phyloP scores from a whole-genome alignment of 306 rosid genomes.

The Quercus aquifolioides region DNA sequence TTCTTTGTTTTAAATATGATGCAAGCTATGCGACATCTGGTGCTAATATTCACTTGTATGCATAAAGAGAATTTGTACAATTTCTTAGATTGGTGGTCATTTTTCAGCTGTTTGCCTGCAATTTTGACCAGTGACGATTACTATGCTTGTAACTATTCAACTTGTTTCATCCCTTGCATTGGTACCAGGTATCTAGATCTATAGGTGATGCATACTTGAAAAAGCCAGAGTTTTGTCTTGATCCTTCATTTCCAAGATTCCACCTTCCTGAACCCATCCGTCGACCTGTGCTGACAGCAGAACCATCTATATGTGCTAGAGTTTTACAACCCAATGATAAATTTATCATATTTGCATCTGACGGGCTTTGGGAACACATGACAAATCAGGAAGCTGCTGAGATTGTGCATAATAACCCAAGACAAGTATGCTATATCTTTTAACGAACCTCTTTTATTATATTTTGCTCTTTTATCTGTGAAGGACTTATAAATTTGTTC shows the following conservation, averaged over 20 bases:
- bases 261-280: conserved; percentile 69
- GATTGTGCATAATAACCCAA: conserved; percentile 62
- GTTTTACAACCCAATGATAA: conserved; percentile 62
- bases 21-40: background rate
- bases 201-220: conserved; percentile 94
- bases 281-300: conserved; percentile 78
- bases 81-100: background rate
- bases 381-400: conserved; percentile 77
- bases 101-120: background rate
- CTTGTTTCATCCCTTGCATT: conserved; percentile 14
- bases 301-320: conserved; percentile 64
- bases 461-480: background rate
- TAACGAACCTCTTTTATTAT: background rate
- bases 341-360: conserved; percentile 85
- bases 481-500: background rate
- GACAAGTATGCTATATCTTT: conserved; percentile 43
- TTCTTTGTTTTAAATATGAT: background rate
- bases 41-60: background rate
- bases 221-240: conserved; percentile 74
- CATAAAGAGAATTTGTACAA: background rate
- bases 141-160: conserved; percentile 11
- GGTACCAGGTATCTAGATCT: conserved; percentile 78
- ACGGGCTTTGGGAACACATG: conserved; percentile 89
- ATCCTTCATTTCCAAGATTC: conserved; percentile 72
- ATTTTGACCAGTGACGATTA: background rate